Evolutionary conservation across 768 basidiomycete genomes (phyloP).

Genomic region (Gloeophyllum trabeum): DNA sequence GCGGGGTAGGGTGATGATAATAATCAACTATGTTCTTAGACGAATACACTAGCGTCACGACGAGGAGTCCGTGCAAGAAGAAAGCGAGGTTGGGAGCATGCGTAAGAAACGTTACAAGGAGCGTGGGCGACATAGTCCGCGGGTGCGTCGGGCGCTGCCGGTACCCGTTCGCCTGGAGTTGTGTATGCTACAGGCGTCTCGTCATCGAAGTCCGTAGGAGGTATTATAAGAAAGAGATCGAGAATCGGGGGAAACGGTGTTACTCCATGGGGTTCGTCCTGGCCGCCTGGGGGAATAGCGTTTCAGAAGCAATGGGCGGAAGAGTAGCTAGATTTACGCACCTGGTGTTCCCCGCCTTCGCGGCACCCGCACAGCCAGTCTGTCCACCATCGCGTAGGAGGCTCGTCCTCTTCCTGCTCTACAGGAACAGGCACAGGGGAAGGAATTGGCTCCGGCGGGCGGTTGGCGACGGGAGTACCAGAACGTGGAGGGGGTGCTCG

Average conservation of each 20-base stretch:
- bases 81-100: too few relatives aligned
- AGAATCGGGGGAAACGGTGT: slow-evolving; percentile 1
- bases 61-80: too few relatives aligned
- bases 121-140: too few relatives aligned
- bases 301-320: neutral
- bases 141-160: too few relatives aligned
- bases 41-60: too few relatives aligned
- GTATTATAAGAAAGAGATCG: neutral
- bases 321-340: slow-evolving; percentile 17
- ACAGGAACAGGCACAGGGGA: slow-evolving; percentile 15
- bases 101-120: too few relatives aligned
- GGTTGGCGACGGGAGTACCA: slow-evolving; percentile 21
- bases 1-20: too few relatives aligned
- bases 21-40: too few relatives aligned
- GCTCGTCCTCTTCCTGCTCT: slow-evolving; percentile 18
- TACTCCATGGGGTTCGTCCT: slow-evolving; percentile 57
- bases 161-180: too few relatives aligned
- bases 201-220: too few relatives aligned
- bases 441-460: slow-evolving; percentile 25
- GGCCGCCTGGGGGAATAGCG: slow-evolving; percentile 39
- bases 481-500: slow-evolving; percentile 41
- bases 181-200: too few relatives aligned
- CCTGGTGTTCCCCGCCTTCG: slow-evolving; percentile 65
- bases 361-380: slow-evolving; percentile 81
- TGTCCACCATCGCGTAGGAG: slow-evolving; percentile 64